Evolutionary conservation across 768 basidiomycete genomes (phyloP).

Genomic region (Boletales sp.): DNA sequence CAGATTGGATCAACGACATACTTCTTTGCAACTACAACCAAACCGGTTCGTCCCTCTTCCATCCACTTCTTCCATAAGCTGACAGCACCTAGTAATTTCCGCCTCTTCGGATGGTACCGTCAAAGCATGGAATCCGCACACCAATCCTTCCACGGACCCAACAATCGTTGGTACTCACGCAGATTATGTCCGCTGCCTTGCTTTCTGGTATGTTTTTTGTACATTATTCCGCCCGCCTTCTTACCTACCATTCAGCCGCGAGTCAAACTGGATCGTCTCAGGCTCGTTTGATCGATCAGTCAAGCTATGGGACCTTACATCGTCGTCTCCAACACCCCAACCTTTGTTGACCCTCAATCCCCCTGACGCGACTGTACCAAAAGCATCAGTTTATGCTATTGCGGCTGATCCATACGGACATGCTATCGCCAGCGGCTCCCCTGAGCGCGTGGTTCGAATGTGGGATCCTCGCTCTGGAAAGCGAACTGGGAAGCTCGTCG

Average conservation of each 20-base stretch:
- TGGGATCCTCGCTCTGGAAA: conserved; percentile 93
- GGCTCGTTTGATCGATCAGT: conserved; percentile 94
- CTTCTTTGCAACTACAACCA: conserved; percentile 89
- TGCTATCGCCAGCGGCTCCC: conserved; percentile 84
- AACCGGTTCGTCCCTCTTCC: conserved; percentile 50
- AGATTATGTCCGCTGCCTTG: conserved; percentile 85
- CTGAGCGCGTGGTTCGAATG: conserved; percentile 83
- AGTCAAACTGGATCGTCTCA: conserved; percentile 85
- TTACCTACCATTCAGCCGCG: conserved; percentile 45
- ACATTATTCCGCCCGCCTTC: conserved; percentile 9
- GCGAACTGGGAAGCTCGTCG: conserved; percentile 81
- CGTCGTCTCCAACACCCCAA: conserved; percentile 37
- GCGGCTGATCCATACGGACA: conserved; percentile 77
- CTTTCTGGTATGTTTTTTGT: conserved; percentile 50
- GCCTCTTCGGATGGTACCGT: conserved; percentile 95
- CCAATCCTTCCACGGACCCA: conserved; percentile 54
- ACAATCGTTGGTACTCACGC: conserved; percentile 65
- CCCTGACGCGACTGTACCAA: conserved; percentile 61
- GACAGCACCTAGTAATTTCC: conserved; percentile 59
- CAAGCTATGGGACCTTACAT: conserved; percentile 87
- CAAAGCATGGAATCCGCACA: conserved; percentile 90
- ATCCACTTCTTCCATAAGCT: too few species aligned
- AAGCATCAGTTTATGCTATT: conserved; percentile 75
- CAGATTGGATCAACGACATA: conserved; percentile 97
- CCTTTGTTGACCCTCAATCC: conserved; percentile 66